phyloP scores from a whole-genome alignment of 192 early-diverging fungal genomes.

The Linnemannia schmuckeri region DNA sequence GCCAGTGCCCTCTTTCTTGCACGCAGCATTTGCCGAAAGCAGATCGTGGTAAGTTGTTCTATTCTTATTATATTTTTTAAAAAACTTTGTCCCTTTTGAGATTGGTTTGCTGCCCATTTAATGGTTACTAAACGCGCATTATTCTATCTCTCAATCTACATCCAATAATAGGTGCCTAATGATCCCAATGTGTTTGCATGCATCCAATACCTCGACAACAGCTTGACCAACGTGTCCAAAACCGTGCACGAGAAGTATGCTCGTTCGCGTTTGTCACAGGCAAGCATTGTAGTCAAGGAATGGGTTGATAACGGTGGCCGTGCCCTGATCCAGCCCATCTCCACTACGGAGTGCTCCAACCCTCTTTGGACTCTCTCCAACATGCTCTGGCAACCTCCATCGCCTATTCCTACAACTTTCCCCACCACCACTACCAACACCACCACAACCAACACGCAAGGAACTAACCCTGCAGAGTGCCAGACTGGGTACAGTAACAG shows the following conservation, averaged over 20 bases:
- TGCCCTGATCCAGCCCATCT: conserved; percentile 46
- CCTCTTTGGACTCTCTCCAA: conserved; percentile 45
- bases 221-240: conserved; percentile 55
- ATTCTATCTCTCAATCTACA: background rate
- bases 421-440: conserved; percentile 14
- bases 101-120: background rate
- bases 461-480: conserved; percentile 2
- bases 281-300: conserved; percentile 58
- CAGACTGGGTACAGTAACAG: conserved; percentile 10
- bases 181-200: conserved; percentile 48
- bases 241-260: conserved; percentile 57
- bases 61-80: background rate
- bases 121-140: background rate
- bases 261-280: conserved; percentile 45
- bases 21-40: conserved; percentile 52
- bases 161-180: conserved; percentile 33
- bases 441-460: background rate
- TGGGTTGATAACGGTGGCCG: conserved; percentile 55
- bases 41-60: conserved; percentile 15
- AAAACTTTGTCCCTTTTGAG: background rate
- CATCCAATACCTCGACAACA: conserved; percentile 44
- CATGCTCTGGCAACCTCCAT: conserved; percentile 56
- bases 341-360: conserved; percentile 27
- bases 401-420: conserved; percentile 48
- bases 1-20: conserved; percentile 52